A percentile compares a stretch with the other conserved stretches of the same genome.
These are phyloP conservation scores for Cunninghamia lanceolata DNA, from an alignment of 75 land plant genomes.

Conservation along the genomic window DNA sequence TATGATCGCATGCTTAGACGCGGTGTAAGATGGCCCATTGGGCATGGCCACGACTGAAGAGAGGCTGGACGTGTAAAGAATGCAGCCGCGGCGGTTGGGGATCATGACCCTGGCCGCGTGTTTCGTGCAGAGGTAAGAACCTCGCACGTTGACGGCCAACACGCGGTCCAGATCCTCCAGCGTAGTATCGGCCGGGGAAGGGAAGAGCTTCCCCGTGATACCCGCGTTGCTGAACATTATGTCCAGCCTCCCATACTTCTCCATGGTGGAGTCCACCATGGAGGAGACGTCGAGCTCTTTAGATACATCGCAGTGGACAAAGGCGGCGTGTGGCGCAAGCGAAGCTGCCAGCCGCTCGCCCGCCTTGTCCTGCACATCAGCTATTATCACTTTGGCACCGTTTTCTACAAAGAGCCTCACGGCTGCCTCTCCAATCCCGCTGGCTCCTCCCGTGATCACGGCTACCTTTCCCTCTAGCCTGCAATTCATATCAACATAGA, in stretches of 20 bases:
- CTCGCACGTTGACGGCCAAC: conserved; percentile 13
- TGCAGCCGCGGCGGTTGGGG: background rate
- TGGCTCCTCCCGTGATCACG: conserved; percentile 65
- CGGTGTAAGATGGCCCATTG: conserved; percentile 7
- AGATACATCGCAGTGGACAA: conserved; percentile 41
- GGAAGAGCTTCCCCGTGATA: conserved; percentile 18
- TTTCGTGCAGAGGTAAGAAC: conserved; percentile 7
- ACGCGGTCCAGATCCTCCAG: background rate
- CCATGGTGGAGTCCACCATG: conserved; percentile 31
- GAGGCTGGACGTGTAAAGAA: conserved; percentile 11
- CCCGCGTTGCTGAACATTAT: conserved; percentile 63
- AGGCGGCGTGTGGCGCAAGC: conserved; percentile 3
- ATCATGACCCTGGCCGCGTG: conserved; percentile 17
- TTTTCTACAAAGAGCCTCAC: conserved; percentile 44
- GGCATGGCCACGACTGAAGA: background rate
- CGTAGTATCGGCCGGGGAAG: conserved; percentile 22
- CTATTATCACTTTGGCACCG: conserved; percentile 62
- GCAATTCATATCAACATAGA: background rate
- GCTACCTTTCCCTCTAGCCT: conserved; percentile 58
- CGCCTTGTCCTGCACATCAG: conserved; percentile 39
- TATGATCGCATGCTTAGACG: conserved; percentile 19
- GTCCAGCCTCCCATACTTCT: conserved; percentile 32
- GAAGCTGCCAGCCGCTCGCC: conserved; percentile 27
- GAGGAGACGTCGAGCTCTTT: conserved; percentile 28
- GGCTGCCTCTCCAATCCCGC: conserved; percentile 62